Evolutionary conservation across 1,139 yeast species (phyloP), one percentile per base, ranked within the genome.

Genomic region (Insectozyma bohioensis): DNA sequence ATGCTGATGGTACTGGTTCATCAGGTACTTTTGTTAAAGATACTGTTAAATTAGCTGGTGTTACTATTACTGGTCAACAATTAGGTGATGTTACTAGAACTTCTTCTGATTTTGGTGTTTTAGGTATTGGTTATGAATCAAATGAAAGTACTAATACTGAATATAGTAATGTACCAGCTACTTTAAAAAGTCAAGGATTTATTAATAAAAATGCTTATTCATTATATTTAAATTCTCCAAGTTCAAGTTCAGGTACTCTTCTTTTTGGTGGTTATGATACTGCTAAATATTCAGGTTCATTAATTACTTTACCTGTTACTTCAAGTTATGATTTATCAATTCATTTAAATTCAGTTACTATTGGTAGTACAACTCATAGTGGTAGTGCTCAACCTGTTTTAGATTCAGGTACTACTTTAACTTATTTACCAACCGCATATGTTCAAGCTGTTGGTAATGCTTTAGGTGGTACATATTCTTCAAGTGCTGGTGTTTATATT

Each of bases 21-120:
- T 71, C 75, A 54, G 68, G 76, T 37, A 56, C 67, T 36, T 80
- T 85, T 86, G 67, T 78, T 31, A 54, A 63, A 40, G 75, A 85
- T 43, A 30, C 33, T 40, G 21, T 47, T 12, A 26, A 22, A 11
- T 28, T 49, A 4, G 41, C 46, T 11, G 46, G 40, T 22, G 28
- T 36, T 14, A 28, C 30, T 2, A 33, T 41, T 18, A 30, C 22
- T 9, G 18, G 18, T 12, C 43, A 42, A 12, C 43, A 48, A 34
- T 48, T 54, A 39, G 57, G 45, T 12, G 44, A 32, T 27, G 56
- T 37, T 13, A 28, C 28, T n/a, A 9, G 27, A 3, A 36, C 49
- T 5, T 34, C 40, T 7, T 36, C 33, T 5, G 33, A 19, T 11
- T 25, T 20, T 14, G 58, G 58, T 24, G 28, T 52, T 20, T 39